These are phyloP conservation scores for Fomitopsis serialis DNA, from an alignment of 768 basidiomycete species.

Conservation along the genomic window DNA sequence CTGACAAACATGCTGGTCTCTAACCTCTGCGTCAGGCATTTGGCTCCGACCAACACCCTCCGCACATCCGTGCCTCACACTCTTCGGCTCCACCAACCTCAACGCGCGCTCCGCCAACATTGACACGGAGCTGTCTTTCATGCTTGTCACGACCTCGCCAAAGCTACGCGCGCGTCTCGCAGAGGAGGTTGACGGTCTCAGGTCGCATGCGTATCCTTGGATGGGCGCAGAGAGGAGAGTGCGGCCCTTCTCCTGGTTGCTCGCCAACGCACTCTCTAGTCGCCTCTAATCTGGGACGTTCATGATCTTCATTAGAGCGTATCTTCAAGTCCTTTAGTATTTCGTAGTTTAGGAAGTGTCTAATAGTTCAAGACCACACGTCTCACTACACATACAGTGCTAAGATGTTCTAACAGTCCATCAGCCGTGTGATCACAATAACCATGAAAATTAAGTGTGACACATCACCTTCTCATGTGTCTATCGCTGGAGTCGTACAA, in stretches of 20 bases:
- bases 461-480: no score
- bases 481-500: no score
- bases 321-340: no score
- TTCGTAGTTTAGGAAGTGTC: no score
- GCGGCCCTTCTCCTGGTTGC: conserved; percentile 26
- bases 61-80: conserved; percentile 59
- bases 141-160: conserved; percentile 65
- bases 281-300: not conserved
- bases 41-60: conserved; percentile 67
- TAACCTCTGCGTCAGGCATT: conserved; percentile 46
- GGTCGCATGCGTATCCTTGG: conserved; percentile 50
- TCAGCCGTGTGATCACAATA: no score
- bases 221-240: conserved; percentile 52
- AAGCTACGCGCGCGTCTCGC: conserved; percentile 43
- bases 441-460: no score
- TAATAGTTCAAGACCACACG: no score
- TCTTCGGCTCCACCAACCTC: conserved; percentile 93
- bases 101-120: conserved; percentile 88
- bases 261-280: not conserved
- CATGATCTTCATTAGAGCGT: no score
- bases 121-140: conserved; percentile 87
- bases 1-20: not conserved
- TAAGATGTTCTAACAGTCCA: no score
- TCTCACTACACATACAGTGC: no score
- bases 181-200: conserved; percentile 49